These are phyloP conservation scores for Neurospora tetraspora DNA, from an alignment of 495 filamentous ascomycete species.

Conservation along the genomic window DNA sequence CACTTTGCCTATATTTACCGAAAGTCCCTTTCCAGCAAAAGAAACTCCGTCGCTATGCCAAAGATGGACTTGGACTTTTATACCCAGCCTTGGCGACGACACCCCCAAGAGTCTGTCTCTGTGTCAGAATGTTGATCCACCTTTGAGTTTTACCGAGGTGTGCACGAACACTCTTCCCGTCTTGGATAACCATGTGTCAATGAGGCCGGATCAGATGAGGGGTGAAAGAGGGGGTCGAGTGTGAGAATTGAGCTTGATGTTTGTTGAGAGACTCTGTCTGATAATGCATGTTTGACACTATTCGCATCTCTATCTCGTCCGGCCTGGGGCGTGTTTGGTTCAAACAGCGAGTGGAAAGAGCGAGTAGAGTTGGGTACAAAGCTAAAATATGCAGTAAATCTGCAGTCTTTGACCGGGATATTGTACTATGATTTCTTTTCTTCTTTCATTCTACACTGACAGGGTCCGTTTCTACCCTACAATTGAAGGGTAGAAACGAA, in stretches of 20 bases:
- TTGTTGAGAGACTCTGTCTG: background rate
- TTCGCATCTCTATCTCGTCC: background rate
- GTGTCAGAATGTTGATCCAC: background rate
- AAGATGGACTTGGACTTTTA: background rate
- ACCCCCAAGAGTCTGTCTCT: background rate
- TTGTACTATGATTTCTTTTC: too few relatives aligned
- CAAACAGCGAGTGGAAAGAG: too few relatives aligned
- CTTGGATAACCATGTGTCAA: background rate
- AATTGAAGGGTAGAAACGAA: too few relatives aligned
- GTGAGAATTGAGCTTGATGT: background rate
- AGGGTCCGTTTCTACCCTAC: too few relatives aligned
- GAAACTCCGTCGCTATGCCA: background rate
- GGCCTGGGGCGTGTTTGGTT: background rate
- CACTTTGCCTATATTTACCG: background rate
- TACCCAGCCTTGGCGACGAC: background rate
- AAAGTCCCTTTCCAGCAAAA: background rate
- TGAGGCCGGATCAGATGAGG: background rate
- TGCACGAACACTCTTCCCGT: background rate
- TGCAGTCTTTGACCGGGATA: too few relatives aligned
- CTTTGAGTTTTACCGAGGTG: background rate
- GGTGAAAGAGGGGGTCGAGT: background rate
- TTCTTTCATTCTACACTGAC: too few relatives aligned
- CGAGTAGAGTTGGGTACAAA: too few relatives aligned
- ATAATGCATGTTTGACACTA: background rate
- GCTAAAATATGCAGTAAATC: too few relatives aligned